Conservation (phyloP, 768 basidiomycete species). For the Boletus barrowsii region DNA sequence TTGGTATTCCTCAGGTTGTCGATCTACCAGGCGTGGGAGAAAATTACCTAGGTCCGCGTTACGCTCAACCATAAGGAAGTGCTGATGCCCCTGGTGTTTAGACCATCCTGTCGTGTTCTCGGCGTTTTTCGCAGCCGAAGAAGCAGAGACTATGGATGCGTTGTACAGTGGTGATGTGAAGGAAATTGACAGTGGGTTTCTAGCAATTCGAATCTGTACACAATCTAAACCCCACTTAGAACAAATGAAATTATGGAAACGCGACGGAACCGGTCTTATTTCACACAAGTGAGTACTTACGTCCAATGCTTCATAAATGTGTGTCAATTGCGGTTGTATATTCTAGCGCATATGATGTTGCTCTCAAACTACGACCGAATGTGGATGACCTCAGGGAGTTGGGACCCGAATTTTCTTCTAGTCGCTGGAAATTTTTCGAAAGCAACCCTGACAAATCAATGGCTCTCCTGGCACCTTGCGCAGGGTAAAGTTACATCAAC, state of each 20-base stretch:
- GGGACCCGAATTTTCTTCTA: constrained; percentile 41
- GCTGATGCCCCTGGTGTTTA: not conserved
- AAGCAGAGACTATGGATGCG: constrained; percentile 48
- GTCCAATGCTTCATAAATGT: constrained; percentile 7
- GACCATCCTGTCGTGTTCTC: constrained; percentile 31
- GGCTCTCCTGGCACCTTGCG: constrained; percentile 42
- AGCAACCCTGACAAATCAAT: constrained; percentile 56
- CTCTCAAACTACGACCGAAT: constrained; percentile 55
- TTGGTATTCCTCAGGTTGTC: constrained; percentile 48
- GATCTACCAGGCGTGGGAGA: constrained; percentile 77
- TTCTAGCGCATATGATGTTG: constrained; percentile 50
- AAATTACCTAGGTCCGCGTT: constrained; percentile 50
- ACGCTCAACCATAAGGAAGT: not conserved
- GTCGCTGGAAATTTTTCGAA: constrained; percentile 52
- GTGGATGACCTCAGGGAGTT: constrained; percentile 48
- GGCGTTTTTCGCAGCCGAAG: constrained; percentile 41
- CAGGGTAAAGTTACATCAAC: constrained; percentile 33
- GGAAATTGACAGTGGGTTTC: constrained; percentile 39
- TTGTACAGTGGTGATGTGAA: constrained; percentile 40
- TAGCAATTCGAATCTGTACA: constrained; percentile 1
- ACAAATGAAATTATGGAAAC: constrained; percentile 33
- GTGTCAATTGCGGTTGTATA: not conserved
- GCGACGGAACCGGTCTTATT: constrained; percentile 46
- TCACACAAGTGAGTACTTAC: constrained; percentile 46
- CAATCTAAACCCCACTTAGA: constrained; percentile 18